phyloP scores from a whole-genome alignment of 2,329 filamentous ascomycete genomes.

The Fusarium illudens region DNA sequence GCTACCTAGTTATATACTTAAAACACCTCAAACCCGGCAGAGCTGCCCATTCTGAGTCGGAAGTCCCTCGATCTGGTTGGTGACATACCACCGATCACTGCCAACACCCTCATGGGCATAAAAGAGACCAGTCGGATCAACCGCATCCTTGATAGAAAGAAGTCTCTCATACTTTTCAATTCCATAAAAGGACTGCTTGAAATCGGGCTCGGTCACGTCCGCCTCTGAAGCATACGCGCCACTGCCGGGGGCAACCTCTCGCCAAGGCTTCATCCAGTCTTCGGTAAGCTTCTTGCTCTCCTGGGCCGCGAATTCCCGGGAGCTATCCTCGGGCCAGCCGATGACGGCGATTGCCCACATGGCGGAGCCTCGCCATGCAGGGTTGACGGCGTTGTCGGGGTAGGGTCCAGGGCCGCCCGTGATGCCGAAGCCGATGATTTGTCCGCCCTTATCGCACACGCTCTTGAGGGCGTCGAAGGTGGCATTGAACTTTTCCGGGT shows the following conservation, averaged over 20 bases:
- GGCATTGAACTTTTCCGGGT: constrained; percentile 42
- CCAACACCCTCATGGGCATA: constrained; percentile 33
- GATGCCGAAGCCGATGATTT: constrained; percentile 53
- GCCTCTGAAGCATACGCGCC: constrained; percentile 36
- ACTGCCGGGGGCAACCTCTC: constrained; percentile 28
- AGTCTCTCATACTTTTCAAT: constrained; percentile 29
- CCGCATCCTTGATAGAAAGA: constrained; percentile 27
- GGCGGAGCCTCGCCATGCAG: constrained; percentile 57
- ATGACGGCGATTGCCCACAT: constrained; percentile 50
- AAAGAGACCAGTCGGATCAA: constrained; percentile 34
- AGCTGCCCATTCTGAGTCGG: constrained; percentile 38
- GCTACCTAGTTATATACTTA: not conserved
- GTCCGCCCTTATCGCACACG: constrained; percentile 51
- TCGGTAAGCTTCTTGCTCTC: constrained; percentile 31
- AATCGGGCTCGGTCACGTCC: constrained; percentile 35
- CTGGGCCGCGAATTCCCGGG: constrained; percentile 17
- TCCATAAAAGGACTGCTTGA: constrained; percentile 37
- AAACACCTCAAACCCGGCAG: constrained; percentile 10
- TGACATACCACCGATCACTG: constrained; percentile 35
- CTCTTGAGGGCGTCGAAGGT: constrained; percentile 50
- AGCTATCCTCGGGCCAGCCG: constrained; percentile 40
- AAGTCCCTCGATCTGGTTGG: constrained; percentile 26
- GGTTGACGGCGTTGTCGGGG: constrained; percentile 55
- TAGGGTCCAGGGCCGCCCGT: constrained; percentile 43
- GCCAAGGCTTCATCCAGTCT: constrained; percentile 42